phyloP scores from a whole-genome alignment of 441 rosid genomes.

The Euphorbia neoarborescens region DNA sequence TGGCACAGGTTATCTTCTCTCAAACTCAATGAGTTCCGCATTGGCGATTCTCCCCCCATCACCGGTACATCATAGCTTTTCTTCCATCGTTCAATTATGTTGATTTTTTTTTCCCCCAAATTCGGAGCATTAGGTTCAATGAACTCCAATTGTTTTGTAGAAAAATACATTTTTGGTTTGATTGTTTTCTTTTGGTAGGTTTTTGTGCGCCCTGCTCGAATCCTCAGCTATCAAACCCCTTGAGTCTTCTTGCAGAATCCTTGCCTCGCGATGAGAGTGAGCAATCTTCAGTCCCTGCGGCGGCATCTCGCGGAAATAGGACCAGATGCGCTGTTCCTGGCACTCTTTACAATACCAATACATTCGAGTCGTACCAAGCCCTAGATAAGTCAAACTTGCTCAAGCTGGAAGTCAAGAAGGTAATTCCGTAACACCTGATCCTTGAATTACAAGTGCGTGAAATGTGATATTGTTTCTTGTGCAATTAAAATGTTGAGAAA shows the following conservation, averaged over 20 bases:
- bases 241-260: constrained; percentile 66
- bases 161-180: background rate
- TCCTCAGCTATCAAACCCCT: constrained; percentile 59
- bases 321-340: constrained; percentile 81
- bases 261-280: constrained; percentile 37
- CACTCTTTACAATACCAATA: constrained; percentile 66
- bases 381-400: constrained; percentile 63
- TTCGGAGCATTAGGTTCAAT: background rate
- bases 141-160: background rate
- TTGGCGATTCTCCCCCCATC: constrained; percentile 84
- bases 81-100: background rate
- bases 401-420: constrained; percentile 67
- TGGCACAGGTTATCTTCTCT: constrained; percentile 82
- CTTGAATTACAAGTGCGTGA: background rate
- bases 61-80: constrained; percentile 34
- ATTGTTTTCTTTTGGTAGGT: constrained; percentile 37
- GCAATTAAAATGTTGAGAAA: background rate
- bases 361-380: constrained; percentile 54
- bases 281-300: constrained; percentile 21
- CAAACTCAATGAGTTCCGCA: constrained; percentile 75
- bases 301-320: constrained; percentile 45
- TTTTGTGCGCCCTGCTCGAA: constrained; percentile 91
- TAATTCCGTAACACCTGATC: constrained; percentile 9
- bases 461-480: background rate
- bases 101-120: background rate